Percentiles rank a stretch among this genome's conserved stretches.
Conservation (phyloP, 2,329 filamentous ascomycete genomes). For the Periconia sp. region DNA sequence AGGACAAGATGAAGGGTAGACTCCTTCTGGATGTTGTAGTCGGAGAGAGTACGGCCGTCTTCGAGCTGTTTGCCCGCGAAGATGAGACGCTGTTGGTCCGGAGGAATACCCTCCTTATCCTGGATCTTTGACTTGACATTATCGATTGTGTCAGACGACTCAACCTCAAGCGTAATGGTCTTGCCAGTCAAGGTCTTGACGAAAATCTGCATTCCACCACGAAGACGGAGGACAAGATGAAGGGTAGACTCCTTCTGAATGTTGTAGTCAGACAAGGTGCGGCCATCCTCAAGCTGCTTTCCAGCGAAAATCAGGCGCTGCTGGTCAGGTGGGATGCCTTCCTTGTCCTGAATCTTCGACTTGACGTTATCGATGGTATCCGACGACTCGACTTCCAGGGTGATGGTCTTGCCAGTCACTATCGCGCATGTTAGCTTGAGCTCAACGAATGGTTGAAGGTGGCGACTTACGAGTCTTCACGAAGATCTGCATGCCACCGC, state of each 20-base stretch:
- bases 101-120: constrained; percentile 96
- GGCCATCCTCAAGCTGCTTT: constrained; percentile 64
- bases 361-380: constrained; percentile 51
- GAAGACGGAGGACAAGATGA: constrained; percentile 76
- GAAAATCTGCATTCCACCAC: constrained; percentile 69
- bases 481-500: constrained; percentile 69
- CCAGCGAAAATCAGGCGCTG: constrained; percentile 65
- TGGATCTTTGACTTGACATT: constrained; percentile 98
- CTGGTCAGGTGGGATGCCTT: constrained; percentile 64
- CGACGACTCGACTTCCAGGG: constrained; percentile 48
- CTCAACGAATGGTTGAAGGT: constrained; percentile 19
- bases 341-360: constrained; percentile 62
- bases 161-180: constrained; percentile 71
- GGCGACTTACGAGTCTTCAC: constrained; percentile 59
- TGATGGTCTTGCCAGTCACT: constrained; percentile 65
- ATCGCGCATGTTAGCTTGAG: constrained; percentile 41
- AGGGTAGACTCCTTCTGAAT: constrained; percentile 70
- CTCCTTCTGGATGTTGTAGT: constrained; percentile 98
- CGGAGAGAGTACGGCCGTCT: constrained; percentile 86
- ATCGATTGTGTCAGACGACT: constrained; percentile 86
- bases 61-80: constrained; percentile 97
- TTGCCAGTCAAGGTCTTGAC: constrained; percentile 67
- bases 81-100: constrained; percentile 94
- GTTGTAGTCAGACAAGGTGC: constrained; percentile 62
- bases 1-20: constrained; percentile 85